Evolutionary conservation across 148 eudicot species (phyloP).

Genomic region (Simmondsia chinensis): DNA sequence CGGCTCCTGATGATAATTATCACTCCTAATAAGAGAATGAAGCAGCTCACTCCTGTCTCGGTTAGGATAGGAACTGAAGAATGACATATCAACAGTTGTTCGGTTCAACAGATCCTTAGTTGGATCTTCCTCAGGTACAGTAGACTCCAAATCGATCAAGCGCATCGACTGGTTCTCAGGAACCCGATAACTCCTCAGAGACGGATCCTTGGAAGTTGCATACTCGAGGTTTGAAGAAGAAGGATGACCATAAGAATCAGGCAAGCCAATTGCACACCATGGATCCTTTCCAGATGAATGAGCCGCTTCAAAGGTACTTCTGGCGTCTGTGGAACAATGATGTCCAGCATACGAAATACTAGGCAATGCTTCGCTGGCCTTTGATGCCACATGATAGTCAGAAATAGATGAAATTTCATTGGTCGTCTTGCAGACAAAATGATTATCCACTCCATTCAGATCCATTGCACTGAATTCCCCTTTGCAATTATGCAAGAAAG

Average conservation of each 20-base stretch:
- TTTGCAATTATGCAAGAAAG: constrained; percentile 16
- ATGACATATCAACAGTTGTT: constrained; percentile 31
- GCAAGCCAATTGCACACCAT: constrained; percentile 44
- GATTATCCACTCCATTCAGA: constrained; percentile 23
- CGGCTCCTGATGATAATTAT: constrained; percentile 39
- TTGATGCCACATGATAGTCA: constrained; percentile 9
- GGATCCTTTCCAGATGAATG: constrained; percentile 27
- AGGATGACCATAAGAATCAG: constrained; percentile 28
- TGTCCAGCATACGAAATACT: constrained; percentile 22
- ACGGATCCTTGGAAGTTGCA: constrained; percentile 23
- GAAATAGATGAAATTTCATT: constrained; percentile 12
- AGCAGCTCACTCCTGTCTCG: constrained; percentile 45
- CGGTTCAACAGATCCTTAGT: constrained; percentile 41
- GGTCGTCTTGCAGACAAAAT: constrained; percentile 10
- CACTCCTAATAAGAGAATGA: constrained; percentile 45
- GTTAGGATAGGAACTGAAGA: constrained; percentile 31
- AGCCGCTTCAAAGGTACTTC: constrained; percentile 20
- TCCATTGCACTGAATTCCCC: constrained; percentile 30
- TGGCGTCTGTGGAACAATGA: constrained; percentile 15
- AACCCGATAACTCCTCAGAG: constrained; percentile 33
- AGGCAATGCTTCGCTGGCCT: constrained; percentile 17
- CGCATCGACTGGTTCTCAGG: constrained; percentile 30
- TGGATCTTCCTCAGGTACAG: constrained; percentile 22
- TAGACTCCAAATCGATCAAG: constrained; percentile 38
- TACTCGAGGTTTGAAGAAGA: constrained; percentile 24